Evolutionary conservation across 305 asterid genomes (phyloP).

Genomic region (Fraxinus sp.): DNA sequence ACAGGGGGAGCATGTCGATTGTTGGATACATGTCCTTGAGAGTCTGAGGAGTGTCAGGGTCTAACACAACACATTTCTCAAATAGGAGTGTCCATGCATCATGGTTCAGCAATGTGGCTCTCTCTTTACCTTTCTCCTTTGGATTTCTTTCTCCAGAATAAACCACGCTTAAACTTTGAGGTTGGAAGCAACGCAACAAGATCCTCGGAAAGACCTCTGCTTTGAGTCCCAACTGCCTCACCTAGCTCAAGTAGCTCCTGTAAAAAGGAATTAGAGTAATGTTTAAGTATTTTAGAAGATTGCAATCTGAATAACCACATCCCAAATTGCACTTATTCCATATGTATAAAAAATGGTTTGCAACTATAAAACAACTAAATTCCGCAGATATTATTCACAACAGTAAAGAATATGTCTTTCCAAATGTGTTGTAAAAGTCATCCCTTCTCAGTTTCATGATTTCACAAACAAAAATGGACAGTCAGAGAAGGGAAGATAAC

Average conservation of each 20-base stretch:
- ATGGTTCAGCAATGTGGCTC: background rate
- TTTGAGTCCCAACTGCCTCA: slow-evolving; percentile 89
- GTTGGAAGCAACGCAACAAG: slow-evolving; percentile 69
- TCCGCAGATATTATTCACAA: background rate
- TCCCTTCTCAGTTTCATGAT: background rate
- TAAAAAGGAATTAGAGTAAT: background rate
- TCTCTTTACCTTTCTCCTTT: slow-evolving; percentile 57
- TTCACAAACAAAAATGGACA: background rate
- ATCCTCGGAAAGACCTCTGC: slow-evolving; percentile 76
- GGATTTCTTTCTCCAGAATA: slow-evolving; percentile 67
- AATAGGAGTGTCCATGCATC: background rate
- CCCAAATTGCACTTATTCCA: background rate
- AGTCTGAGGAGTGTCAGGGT: background rate
- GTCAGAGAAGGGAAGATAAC: background rate
- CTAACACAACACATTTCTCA: background rate
- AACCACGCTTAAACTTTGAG: slow-evolving; percentile 77
- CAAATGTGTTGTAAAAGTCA: background rate
- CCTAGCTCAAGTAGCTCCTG: slow-evolving; percentile 95
- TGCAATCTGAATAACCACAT: background rate
- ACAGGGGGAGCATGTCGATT: background rate
- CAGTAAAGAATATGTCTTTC: background rate
- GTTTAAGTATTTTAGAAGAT: background rate
- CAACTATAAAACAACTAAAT: background rate
- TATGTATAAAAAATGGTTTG: background rate
- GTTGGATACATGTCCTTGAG: background rate